These are phyloP conservation scores for Colletotrichum sp. DNA, from an alignment of 2,329 filamentous ascomycete species.

Conservation along the genomic window DNA sequence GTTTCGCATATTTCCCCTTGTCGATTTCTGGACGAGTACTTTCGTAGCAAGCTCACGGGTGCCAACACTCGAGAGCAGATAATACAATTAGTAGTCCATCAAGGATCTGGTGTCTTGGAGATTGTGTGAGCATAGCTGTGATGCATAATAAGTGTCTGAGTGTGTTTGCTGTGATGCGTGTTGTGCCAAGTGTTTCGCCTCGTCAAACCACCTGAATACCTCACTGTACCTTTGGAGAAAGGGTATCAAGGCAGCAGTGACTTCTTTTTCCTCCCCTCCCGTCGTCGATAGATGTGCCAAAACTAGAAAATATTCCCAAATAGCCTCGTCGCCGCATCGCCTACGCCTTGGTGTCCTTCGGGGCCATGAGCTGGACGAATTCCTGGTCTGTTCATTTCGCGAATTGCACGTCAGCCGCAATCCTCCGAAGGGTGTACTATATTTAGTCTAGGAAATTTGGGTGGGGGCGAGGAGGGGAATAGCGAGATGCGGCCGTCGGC, in stretches of 20 bases:
- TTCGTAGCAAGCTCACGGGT: background rate
- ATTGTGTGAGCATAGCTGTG: background rate
- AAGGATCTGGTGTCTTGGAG: background rate
- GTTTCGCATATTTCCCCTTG: background rate
- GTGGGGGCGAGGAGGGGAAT: background rate
- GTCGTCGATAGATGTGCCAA: background rate
- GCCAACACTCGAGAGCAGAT: background rate
- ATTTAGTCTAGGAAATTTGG: background rate
- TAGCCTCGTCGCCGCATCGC: background rate
- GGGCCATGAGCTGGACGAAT: conserved; percentile 24
- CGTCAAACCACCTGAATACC: background rate
- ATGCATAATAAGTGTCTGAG: background rate
- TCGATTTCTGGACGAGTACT: background rate
- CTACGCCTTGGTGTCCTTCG: conserved; percentile 18
- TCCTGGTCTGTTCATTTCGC: conserved; percentile 19
- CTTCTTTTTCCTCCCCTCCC: conserved; percentile 4
- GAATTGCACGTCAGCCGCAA: conserved; percentile 1
- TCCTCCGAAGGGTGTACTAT: background rate
- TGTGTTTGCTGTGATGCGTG: background rate
- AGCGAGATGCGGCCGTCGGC: background rate
- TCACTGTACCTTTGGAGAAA: conserved; percentile 14
- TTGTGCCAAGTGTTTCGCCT: background rate
- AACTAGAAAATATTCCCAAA: background rate
- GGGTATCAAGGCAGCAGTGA: conserved; percentile 20
- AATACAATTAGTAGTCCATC: background rate